Conservation (phyloP, 768 basidiomycete genomes). For the Gloeophyllum trabeum region DNA sequence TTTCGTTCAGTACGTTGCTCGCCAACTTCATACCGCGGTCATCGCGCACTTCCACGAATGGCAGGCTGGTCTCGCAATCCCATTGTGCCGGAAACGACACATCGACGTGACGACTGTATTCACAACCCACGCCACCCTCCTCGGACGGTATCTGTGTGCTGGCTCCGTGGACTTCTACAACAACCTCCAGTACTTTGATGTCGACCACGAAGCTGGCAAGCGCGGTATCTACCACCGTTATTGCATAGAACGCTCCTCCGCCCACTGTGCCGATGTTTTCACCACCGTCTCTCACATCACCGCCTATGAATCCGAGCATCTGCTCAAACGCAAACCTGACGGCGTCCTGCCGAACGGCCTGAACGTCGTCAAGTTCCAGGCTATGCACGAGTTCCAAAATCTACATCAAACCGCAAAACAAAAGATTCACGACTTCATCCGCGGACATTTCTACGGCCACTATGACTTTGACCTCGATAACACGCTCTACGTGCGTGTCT, state of each 20-base stretch:
- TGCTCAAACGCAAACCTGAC: conserved; percentile 95
- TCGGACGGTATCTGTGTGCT: conserved; percentile 97
- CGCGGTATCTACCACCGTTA: conserved; percentile 97
- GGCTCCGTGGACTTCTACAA: conserved; percentile 99
- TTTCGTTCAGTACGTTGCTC: conserved; percentile 78
- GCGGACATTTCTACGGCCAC: conserved; percentile 97
- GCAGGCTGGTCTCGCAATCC: conserved; percentile 95
- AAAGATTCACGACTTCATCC: conserved; percentile 98
- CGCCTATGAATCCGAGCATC: conserved; percentile 92
- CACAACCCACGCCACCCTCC: conserved; percentile 96
- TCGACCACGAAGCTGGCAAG: conserved; percentile 98
- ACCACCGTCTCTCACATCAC: conserved; percentile 98
- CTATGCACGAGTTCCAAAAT: conserved; percentile 99
- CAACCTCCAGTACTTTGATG: conserved; percentile 98
- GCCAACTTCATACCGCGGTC: conserved; percentile 76
- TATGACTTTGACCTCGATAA: conserved; percentile 95
- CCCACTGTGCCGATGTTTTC: conserved; percentile 96
- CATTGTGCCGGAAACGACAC: conserved; percentile 90
- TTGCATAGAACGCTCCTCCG: conserved; percentile 91
- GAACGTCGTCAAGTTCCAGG: conserved; percentile 97
- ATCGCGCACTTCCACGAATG: conserved; percentile 99
- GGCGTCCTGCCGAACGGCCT: conserved; percentile 96
- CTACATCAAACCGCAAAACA: conserved; percentile 84
- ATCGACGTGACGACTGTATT: conserved; percentile 98
- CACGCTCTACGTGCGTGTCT: conserved; percentile 72